These are phyloP conservation scores for Coemansia sp. DNA, from an alignment of 192 early-diverging fungal genomes.

Conservation along the genomic window DNA sequence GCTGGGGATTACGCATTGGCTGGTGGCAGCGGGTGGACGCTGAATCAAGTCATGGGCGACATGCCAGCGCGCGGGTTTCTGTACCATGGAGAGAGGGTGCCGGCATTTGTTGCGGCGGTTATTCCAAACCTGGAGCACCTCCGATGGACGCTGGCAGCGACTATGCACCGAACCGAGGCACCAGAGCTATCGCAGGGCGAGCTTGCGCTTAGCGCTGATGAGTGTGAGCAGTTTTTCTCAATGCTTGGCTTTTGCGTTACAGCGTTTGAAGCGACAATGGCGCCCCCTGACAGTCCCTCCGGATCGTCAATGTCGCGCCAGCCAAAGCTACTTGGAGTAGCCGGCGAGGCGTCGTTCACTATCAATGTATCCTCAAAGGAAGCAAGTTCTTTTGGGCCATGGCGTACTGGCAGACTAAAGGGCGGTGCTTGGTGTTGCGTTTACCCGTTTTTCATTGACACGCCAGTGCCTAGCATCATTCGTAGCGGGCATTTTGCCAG, in stretches of 20 bases:
- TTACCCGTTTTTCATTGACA: conserved; percentile 27
- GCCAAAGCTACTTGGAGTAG: conserved; percentile 8
- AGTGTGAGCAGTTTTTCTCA: conserved; percentile 26
- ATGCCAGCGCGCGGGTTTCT: conserved; percentile 19
- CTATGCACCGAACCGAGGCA: conserved; percentile 26
- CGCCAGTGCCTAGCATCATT: not conserved
- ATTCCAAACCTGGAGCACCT: conserved; percentile 44
- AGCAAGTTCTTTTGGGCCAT: not conserved
- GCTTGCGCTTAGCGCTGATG: conserved; percentile 21
- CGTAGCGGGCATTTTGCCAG: not conserved
- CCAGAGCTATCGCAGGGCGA: conserved; percentile 13
- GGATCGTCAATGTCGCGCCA: not conserved
- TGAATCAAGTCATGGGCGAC: conserved; percentile 19
- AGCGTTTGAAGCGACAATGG: conserved; percentile 24
- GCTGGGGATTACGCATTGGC: not conserved
- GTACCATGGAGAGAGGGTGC: conserved; percentile 31
- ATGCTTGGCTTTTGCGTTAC: conserved; percentile 16
- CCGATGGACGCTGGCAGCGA: conserved; percentile 26
- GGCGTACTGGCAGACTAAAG: conserved; percentile 11
- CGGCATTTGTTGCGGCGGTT: conserved; percentile 27
- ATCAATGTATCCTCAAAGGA: not conserved
- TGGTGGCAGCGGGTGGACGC: conserved; percentile 10
- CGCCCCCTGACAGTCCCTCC: not conserved
- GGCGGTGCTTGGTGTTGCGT: conserved; percentile 38
- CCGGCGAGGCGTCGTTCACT: conserved; percentile 8